phyloP scores from a whole-genome alignment of 2,329 filamentous ascomycete genomes.

The Monosporascus sp. region DNA sequence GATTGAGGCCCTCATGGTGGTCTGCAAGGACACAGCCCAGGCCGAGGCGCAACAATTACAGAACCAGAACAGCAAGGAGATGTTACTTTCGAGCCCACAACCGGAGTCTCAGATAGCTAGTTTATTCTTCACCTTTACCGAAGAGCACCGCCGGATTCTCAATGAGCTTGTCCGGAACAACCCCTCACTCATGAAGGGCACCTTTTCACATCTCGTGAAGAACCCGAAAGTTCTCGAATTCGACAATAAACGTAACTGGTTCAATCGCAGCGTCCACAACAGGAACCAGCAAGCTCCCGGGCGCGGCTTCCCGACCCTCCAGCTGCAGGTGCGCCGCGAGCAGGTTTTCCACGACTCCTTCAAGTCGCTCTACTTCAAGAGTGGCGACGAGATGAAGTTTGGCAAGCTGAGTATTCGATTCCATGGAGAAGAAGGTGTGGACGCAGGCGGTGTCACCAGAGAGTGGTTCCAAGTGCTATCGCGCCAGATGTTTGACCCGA shows the following conservation, averaged over 20 bases:
- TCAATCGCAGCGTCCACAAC: slow-evolving; percentile 85
- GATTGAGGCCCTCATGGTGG: slow-evolving; percentile 96
- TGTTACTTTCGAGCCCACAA: slow-evolving; percentile 67
- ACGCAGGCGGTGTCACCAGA: slow-evolving; percentile 92
- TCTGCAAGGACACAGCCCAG: slow-evolving; percentile 93
- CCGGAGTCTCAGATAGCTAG: slow-evolving; percentile 79
- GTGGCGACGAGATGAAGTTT: slow-evolving; percentile 95
- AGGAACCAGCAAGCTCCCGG: slow-evolving; percentile 59
- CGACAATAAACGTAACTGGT: slow-evolving; percentile 99
- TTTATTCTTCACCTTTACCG: slow-evolving; percentile 95
- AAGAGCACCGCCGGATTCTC: slow-evolving; percentile 93
- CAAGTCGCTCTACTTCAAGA: slow-evolving; percentile 97
- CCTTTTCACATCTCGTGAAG: slow-evolving; percentile 91
- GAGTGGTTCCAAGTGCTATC: slow-evolving; percentile 99
- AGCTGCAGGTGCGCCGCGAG: slow-evolving; percentile 84
- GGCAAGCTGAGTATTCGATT: slow-evolving; percentile 98
- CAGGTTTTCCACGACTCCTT: slow-evolving; percentile 98
- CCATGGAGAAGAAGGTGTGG: slow-evolving; percentile 94
- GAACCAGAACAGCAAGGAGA: slow-evolving; percentile 53
- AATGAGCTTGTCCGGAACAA: slow-evolving; percentile 97
- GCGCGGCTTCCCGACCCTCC: slow-evolving; percentile 65
- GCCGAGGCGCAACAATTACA: slow-evolving; percentile 54
- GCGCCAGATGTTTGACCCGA: slow-evolving; percentile 97
- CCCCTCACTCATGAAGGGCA: slow-evolving; percentile 97
- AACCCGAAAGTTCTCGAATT: slow-evolving; percentile 99